Percentiles rank a stretch among this genome's conserved stretches.
Evolutionary conservation across 73 alveolate species (phyloP).

Genomic region (Symbiodinium natans): DNA sequence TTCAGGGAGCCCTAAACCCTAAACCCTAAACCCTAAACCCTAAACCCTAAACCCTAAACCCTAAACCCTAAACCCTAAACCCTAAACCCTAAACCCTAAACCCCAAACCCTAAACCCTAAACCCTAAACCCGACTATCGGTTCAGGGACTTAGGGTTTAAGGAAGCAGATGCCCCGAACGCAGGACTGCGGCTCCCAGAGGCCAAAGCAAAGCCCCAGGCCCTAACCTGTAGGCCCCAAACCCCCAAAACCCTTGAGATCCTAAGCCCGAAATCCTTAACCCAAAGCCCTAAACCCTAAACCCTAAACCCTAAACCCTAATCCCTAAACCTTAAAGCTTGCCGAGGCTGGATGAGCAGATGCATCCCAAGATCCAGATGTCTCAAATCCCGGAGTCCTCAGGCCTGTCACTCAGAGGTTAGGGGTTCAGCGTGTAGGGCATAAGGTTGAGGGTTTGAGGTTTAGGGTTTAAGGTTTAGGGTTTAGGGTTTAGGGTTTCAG

Average conservation of each 20-base stretch:
- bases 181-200: neutral
- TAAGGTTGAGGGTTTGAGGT: too few relatives aligned
- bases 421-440: neutral
- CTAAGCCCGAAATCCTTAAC: too few relatives aligned
- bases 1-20: too few relatives aligned
- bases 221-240: neutral
- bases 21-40: neutral
- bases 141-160: too few relatives aligned
- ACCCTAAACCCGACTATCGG: neutral
- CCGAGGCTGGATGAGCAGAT: conserved; percentile 44
- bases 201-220: too few relatives aligned
- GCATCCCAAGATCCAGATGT: conserved; percentile 48
- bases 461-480: too few relatives aligned
- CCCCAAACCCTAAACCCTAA: neutral
- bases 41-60: too few relatives aligned
- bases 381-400: conserved; percentile 41
- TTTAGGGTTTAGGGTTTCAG: too few relatives aligned
- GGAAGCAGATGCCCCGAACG: too few relatives aligned
- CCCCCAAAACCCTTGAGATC: neutral
- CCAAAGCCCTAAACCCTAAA: too few relatives aligned
- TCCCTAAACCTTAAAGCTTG: neutral
- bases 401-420: neutral
- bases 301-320: too few relatives aligned
- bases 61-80: too few relatives aligned
- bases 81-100: neutral